phyloP scores from a whole-genome alignment of 2,329 filamentous ascomycete genomes.

The Epichloe bromicola region DNA sequence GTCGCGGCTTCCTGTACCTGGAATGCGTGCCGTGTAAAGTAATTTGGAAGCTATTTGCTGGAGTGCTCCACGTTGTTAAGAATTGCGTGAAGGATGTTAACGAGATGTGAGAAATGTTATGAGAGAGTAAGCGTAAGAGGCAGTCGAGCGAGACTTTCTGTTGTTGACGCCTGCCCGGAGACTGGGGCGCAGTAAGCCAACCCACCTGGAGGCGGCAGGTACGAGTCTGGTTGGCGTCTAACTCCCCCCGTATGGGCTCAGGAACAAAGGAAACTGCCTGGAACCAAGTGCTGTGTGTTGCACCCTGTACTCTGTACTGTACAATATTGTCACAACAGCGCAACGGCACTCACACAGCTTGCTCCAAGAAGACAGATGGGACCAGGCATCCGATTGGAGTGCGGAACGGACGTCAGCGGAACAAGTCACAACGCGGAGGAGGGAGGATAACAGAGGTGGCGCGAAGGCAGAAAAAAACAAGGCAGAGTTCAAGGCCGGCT shows the following conservation, averaged over 20 bases:
- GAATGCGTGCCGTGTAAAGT: background rate
- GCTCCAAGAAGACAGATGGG: background rate
- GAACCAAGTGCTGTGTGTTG: background rate
- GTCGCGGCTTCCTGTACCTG: background rate
- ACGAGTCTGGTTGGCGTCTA: background rate
- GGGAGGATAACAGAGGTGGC: background rate
- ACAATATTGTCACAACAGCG: too few species aligned
- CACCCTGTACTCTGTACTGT: too few species aligned
- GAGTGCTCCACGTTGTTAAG: background rate
- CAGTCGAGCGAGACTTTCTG: background rate
- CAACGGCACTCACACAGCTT: background rate
- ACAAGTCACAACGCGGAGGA: background rate
- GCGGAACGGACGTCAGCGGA: background rate
- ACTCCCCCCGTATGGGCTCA: background rate
- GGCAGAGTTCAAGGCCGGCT: background rate
- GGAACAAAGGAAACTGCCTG: background rate
- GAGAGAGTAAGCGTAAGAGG: background rate
- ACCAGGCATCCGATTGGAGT: slow-evolving; percentile 1
- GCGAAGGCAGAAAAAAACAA: slow-evolving; percentile 1
- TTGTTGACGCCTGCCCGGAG: slow-evolving; percentile 2
- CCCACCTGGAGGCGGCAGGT: background rate
- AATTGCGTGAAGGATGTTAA: background rate
- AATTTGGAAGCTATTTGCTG: background rate
- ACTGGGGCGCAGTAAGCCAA: slow-evolving; percentile 1
- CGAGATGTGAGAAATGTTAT: background rate